A percentile compares a stretch with the other conserved stretches of the same genome.
Conservation (phyloP, 202 grass and related monocot species). For the Setaria italica region DNA sequence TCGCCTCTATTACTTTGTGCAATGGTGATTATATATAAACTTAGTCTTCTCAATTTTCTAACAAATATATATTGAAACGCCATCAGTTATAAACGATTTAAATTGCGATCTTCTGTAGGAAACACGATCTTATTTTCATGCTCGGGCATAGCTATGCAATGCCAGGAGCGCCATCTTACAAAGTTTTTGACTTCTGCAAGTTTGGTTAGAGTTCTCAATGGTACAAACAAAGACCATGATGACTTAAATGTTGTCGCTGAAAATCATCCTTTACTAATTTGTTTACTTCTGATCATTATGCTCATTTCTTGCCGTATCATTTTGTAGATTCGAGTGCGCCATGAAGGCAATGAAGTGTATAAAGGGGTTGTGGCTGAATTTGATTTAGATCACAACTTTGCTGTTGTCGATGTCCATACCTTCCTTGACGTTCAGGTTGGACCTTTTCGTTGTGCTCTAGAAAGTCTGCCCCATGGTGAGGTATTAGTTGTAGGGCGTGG, state of each 20-base stretch:
- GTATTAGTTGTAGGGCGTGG: background rate
- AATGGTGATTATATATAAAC: background rate
- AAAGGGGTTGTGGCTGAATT: background rate
- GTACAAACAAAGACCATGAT: background rate
- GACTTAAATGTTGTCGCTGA: background rate
- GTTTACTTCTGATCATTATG: background rate
- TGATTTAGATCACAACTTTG: background rate
- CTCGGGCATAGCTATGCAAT: conserved; percentile 11
- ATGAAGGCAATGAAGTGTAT: background rate
- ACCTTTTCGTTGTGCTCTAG: background rate
- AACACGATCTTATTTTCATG: conserved; percentile 13
- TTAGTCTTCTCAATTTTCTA: background rate
- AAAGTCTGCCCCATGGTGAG: background rate
- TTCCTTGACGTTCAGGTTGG: background rate
- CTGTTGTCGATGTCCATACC: background rate
- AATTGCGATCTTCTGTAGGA: conserved; percentile 25
- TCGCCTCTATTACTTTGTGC: background rate
- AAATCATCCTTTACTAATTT: background rate
- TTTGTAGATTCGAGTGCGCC: background rate
- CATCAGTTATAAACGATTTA: conserved; percentile 5
- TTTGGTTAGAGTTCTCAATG: background rate
- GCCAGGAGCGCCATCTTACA: background rate
- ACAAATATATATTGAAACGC: background rate
- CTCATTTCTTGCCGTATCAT: background rate
- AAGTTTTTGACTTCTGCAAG: background rate